These are phyloP conservation scores for Ogataea ganodermae DNA, from an alignment of 805 yeast genomes.

Conservation along the genomic window DNA sequence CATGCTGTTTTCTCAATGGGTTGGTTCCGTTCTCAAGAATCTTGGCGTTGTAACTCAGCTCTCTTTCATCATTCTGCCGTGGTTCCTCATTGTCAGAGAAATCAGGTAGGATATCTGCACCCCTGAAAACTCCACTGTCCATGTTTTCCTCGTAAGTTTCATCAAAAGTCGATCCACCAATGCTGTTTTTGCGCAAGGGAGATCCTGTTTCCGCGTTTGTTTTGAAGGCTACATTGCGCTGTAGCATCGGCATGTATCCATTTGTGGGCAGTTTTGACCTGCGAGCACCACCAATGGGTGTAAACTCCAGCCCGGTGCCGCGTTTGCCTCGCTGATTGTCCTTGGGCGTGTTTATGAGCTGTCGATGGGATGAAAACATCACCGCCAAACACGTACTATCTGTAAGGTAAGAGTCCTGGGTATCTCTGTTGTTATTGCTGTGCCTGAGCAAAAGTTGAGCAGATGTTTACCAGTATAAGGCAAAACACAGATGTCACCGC, in stretches of 20 bases:
- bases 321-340: constrained; percentile 19
- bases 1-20: constrained; percentile 31
- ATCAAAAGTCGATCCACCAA: constrained; percentile 27
- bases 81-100: constrained; percentile 21
- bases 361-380: constrained; percentile 34
- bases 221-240: constrained; percentile 20
- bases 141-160: constrained; percentile 17
- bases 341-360: constrained; percentile 34
- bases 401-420: not conserved
- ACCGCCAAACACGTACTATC: constrained; percentile 7
- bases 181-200: constrained; percentile 13
- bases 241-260: constrained; percentile 19
- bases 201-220: constrained; percentile 19
- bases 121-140: constrained; percentile 25
- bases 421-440: not conserved
- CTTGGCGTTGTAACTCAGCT: constrained; percentile 3
- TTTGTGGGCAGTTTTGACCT: constrained; percentile 11
- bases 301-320: constrained; percentile 38
- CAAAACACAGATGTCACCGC: not conserved
- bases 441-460: not conserved
- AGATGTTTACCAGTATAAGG: too few species aligned
- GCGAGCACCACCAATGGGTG: constrained; percentile 41
- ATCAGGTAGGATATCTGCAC: constrained; percentile 32
- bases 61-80: constrained; percentile 12
- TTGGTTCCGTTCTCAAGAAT: constrained; percentile 24